Evolutionary conservation across 176 grass and related monocot genomes (phyloP), one percentile per base, ranked within the genome.

Genomic region (Phyllostachys edulis): DNA sequence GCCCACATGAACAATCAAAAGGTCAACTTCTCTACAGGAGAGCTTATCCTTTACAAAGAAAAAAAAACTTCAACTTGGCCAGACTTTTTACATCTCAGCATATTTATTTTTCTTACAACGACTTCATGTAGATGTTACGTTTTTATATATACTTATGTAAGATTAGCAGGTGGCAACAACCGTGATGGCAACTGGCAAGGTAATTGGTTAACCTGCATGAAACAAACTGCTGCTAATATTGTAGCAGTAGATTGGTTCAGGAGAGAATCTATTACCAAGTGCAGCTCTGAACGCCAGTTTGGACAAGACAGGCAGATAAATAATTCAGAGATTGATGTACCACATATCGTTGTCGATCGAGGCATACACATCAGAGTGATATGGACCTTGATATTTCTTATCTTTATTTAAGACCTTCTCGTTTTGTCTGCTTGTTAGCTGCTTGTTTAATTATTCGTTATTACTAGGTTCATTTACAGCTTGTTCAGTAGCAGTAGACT

Each of bases 11-110:
- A 42, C 70, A 61, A 66, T 14, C 16, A 13, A 21, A 86, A 82
- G 5, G 84, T 90, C 88, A 87, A 79, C 84, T 87, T 77, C 71
- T 79, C 23, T 23, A 27, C 3, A 34, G 21, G 39, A 82, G 50
- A 65, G 73, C 73, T 78, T 78, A 65, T 66, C 73, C 47, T 12
- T 8, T 5, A 78, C 20, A 5, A 64, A n/a, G n/a, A 29, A 29
- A 29, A 82, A 66, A 64, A 86, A 66, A 59, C 2, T 32, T 6
- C 79, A 82, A 78, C 57, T 90, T 82, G 72, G 5, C 37, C 1
- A 45, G 0, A 37, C 2, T 50, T 12, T 54, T 51, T 37, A 18
- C 21, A 37, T 66, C 45, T 84, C 24, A 24, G 15, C n/a, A 24
- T 4, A 17, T 13, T 76, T 49, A 15, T 7, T 82, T 82, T 75